Base-by-base conservation (phyloP, 345 rosid genomes). In the Populus deltoides region DNA sequence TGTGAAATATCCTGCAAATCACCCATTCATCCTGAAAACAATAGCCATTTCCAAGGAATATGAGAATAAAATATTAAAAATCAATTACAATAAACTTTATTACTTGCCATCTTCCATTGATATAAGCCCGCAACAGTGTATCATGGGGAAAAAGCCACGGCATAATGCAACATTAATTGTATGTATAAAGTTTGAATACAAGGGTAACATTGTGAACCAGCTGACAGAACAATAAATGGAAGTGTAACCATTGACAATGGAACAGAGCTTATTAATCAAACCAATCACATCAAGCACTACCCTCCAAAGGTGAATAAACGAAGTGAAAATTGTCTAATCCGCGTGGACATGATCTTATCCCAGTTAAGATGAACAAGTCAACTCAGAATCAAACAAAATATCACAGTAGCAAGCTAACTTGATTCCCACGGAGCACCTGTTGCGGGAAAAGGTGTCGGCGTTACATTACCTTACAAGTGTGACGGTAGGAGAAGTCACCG, bases 21-120 rank as follows among this genome's bases (percentile, higher is more conserved):
- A 95, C 98, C 98, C 98, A 92, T 81, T 93, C 99, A 85, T 93
- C 98, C 99, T 95, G 87, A 87, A 83, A n/a, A 47, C 27, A 24
- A 6, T 12, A 27, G 16, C 55, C 74, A 70, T 15, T 38, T 25
- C 45, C 20, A 27, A 12, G 15, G 12, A 16, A 15, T 24, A 17
- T 45, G 43, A 39, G 49, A 20, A 16, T 36, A 67, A 36, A 67
- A 17, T 41, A 29, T 20, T 17, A 17, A 10, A 17, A 9, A 29
- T 67, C 18, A 20, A 35, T 36, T 36, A 16, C n/a, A 41, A 8
- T 10, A 0, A 41, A 41, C 45, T 2, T 41, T 10, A 10, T 41
- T 41, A 41, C 53, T 47, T 47, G 53, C 53, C 11, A 4, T 47
- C 53, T 15, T 47, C 53, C 5, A 1, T 47, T 47, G 10, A 47